Conservation (phyloP, 495 filamentous ascomycete species). For the Stereocaulon alpinum region DNA sequence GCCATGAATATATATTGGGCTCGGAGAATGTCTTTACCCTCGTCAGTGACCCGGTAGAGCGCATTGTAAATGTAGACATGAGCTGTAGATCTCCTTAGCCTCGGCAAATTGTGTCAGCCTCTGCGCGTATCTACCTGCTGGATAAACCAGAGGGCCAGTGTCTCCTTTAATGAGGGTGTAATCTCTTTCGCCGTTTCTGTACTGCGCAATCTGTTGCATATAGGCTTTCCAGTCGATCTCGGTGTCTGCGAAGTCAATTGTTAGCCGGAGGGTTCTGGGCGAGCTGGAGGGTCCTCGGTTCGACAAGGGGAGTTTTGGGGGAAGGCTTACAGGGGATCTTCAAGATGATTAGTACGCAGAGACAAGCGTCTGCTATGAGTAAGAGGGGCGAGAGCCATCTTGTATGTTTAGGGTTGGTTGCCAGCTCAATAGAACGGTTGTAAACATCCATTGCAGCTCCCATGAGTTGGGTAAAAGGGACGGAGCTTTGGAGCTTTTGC, state of each 20-base stretch:
- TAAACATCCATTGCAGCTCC: conserved; percentile 24
- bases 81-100: conserved; percentile 60
- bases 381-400: conserved; percentile 58
- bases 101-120: neutral
- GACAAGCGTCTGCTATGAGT: conserved; percentile 58
- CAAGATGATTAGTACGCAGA: conserved; percentile 68
- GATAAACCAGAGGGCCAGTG: conserved; percentile 72
- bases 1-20: conserved; percentile 73
- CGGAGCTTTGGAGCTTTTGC: neutral
- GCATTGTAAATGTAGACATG: conserved; percentile 85
- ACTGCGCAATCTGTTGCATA: conserved; percentile 83
- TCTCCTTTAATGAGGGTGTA: conserved; percentile 77
- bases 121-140: neutral
- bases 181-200: conserved; percentile 72
- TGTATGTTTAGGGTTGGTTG: conserved; percentile 43
- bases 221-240: conserved; percentile 98
- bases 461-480: neutral
- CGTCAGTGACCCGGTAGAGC: conserved; percentile 66
- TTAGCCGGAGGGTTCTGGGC: conserved; percentile 3
- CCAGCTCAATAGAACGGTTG: conserved; percentile 26
- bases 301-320: neutral
- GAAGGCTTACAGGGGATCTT: conserved; percentile 69
- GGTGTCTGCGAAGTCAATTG: conserved; percentile 54
- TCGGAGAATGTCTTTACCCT: conserved; percentile 62
- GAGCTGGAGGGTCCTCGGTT: neutral